Conservation (phyloP, 768 basidiomycete species). For the Rhodosporidiobolus odoratus region DNA sequence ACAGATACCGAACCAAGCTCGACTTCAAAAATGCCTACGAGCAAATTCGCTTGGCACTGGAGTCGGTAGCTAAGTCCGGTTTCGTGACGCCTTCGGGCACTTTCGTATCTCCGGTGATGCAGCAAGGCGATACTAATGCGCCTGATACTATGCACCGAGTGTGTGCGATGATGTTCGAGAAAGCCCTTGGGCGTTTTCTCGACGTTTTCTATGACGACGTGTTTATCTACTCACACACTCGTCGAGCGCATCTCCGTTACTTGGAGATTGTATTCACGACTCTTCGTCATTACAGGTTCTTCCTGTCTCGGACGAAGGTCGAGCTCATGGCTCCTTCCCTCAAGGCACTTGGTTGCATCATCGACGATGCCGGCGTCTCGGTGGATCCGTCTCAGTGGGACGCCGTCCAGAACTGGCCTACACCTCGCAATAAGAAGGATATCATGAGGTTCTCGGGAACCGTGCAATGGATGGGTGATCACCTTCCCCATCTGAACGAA, state of each 20-base stretch:
- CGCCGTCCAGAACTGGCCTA: too few species aligned
- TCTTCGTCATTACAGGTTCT: slow-evolving; percentile 43
- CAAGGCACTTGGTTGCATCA: too few species aligned
- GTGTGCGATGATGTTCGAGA: slow-evolving; percentile 46
- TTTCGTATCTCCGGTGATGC: slow-evolving; percentile 50
- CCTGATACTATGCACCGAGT: slow-evolving; percentile 52
- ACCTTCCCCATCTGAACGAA: slow-evolving; percentile 9
- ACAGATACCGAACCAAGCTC: slow-evolving; percentile 47
- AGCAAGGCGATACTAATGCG: slow-evolving; percentile 53
- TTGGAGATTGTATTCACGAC: slow-evolving; percentile 44
- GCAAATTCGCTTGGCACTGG: slow-evolving; percentile 46
- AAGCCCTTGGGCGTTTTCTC: slow-evolving; percentile 49
- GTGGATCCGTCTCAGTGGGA: too few species aligned
- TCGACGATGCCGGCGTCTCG: too few species aligned
- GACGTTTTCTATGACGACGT: slow-evolving; percentile 54
- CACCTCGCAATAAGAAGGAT: too few species aligned
- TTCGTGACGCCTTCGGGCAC: slow-evolving; percentile 50
- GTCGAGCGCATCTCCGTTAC: slow-evolving; percentile 48
- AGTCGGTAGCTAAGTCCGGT: slow-evolving; percentile 43
- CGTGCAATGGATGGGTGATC: slow-evolving; percentile 15
- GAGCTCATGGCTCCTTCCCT: too few species aligned
- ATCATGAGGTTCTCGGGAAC: slow-evolving; percentile 14
- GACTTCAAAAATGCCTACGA: slow-evolving; percentile 50
- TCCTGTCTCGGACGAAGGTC: too few species aligned
- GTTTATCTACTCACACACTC: slow-evolving; percentile 50